These are phyloP conservation scores for Candida nonsorbophila DNA, from an alignment of 805 yeast species.

Conservation along the genomic window DNA sequence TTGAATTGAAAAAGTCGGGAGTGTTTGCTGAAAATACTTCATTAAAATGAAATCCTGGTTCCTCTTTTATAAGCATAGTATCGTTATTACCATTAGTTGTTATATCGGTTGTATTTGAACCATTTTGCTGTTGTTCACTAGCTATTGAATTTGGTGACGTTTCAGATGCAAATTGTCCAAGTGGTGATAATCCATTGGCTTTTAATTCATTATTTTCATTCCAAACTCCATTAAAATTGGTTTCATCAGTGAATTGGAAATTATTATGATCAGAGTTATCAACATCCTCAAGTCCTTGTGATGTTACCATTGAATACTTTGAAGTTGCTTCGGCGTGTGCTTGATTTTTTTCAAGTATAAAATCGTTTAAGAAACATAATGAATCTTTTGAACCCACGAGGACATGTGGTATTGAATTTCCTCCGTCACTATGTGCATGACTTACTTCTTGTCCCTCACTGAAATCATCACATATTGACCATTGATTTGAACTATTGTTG, in stretches of 20 bases:
- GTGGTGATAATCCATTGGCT: slow-evolving; percentile 12
- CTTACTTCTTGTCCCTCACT: slow-evolving; percentile 80
- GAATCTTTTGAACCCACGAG: slow-evolving; percentile 53
- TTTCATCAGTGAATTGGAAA: slow-evolving; percentile 2
- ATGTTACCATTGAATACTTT: slow-evolving; percentile 1
- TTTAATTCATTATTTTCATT: slow-evolving; percentile 7
- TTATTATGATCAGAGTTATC: slow-evolving; percentile 2
- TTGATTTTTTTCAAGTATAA: slow-evolving; percentile 39
- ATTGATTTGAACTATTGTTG: slow-evolving; percentile 51
- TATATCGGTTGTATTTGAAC: slow-evolving; percentile 1
- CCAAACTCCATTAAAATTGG: slow-evolving; percentile 4
- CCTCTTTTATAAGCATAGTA: slow-evolving; percentile 2
- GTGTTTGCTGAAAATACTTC: slow-evolving; percentile 17
- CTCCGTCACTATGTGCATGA: slow-evolving; percentile 53
- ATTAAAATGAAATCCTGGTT: slow-evolving; percentile 10
- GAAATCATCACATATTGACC: slow-evolving; percentile 82
- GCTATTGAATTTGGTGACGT: slow-evolving; percentile 13
- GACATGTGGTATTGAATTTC: slow-evolving; percentile 63
- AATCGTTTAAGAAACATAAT: slow-evolving; percentile 49
- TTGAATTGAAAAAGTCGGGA: slow-evolving; percentile 16
- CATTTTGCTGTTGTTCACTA: slow-evolving; percentile 3
- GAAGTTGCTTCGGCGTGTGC: slow-evolving; percentile 3
- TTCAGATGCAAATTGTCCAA: slow-evolving; percentile 14
- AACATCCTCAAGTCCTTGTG: slow-evolving; percentile 1
- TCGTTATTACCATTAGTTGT: slow-evolving; percentile 2